phyloP scores from a whole-genome alignment of 2,329 filamentous ascomycete genomes.

The Ascochyta pisi region DNA sequence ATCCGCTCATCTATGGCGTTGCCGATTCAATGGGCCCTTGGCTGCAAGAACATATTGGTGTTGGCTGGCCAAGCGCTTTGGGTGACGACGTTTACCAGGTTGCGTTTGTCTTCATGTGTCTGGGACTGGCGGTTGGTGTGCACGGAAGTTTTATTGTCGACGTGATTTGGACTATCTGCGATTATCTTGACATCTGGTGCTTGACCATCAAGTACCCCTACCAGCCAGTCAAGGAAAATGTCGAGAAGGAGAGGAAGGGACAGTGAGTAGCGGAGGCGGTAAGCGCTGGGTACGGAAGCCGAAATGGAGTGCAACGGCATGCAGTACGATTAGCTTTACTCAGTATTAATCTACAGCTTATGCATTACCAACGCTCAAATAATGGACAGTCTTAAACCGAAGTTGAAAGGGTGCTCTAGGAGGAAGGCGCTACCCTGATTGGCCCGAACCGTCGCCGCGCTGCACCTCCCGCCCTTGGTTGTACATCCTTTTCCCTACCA shows the following conservation, averaged over 20 bases:
- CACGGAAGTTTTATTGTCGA: conserved; percentile 98
- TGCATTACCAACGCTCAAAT: background rate
- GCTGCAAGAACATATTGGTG: conserved; percentile 59
- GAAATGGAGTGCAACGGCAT: background rate
- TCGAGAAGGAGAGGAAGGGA: conserved; percentile 35
- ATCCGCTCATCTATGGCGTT: conserved; percentile 80
- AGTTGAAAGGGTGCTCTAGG: background rate
- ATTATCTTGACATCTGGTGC: conserved; percentile 98
- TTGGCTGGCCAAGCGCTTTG: conserved; percentile 51
- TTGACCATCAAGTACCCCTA: conserved; percentile 90
- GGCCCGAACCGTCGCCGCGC: background rate
- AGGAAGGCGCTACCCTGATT: background rate
- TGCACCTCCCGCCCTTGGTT: background rate
- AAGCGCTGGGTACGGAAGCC: background rate
- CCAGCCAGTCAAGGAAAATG: conserved; percentile 49
- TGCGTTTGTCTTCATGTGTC: conserved; percentile 85
- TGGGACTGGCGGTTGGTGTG: conserved; percentile 85
- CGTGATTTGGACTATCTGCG: conserved; percentile 96
- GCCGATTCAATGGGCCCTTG: conserved; percentile 80
- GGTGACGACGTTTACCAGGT: conserved; percentile 80
- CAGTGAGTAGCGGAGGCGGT: conserved; percentile 16
- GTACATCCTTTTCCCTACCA: too few species aligned
- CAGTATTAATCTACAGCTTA: background rate
- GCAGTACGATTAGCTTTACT: background rate
- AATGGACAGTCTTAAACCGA: background rate